phyloP scores from a whole-genome alignment of 768 basidiomycete genomes.

The Mycena alexandri region DNA sequence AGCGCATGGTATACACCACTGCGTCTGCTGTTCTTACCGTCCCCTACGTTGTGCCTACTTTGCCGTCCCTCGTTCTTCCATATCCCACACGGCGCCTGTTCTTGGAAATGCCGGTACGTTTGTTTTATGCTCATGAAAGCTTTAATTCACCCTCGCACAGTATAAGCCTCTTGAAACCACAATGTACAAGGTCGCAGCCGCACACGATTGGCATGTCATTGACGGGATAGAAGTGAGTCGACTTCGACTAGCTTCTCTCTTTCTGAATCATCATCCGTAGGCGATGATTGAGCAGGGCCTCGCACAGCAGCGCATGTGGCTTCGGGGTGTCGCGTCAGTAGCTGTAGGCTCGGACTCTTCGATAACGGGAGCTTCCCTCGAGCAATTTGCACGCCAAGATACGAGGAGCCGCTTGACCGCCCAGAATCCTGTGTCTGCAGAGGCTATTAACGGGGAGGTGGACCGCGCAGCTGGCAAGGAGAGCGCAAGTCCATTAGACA shows the following conservation, averaged over 20 bases:
- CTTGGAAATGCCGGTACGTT: slow-evolving; percentile 50
- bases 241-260: neutral
- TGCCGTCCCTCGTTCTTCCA: slow-evolving; percentile 39
- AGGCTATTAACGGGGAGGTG: slow-evolving; percentile 15
- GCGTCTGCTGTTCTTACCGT: slow-evolving; percentile 47
- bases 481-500: slow-evolving; percentile 10
- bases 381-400: slow-evolving; percentile 18
- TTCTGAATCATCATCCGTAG: slow-evolving; percentile 28
- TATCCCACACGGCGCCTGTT: slow-evolving; percentile 48
- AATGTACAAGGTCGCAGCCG: slow-evolving; percentile 49
- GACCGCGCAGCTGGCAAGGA: slow-evolving; percentile 27
- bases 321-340: slow-evolving; percentile 30
- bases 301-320: slow-evolving; percentile 57
- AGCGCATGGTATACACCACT: slow-evolving; percentile 51
- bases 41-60: slow-evolving; percentile 42
- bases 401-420: slow-evolving; percentile 8
- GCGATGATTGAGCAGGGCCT: slow-evolving; percentile 55
- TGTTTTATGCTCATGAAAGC: neutral
- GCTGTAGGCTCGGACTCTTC: slow-evolving; percentile 32
- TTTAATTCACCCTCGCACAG: slow-evolving; percentile 16
- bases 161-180: slow-evolving; percentile 51
- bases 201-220: slow-evolving; percentile 51
- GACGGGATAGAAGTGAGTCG: slow-evolving; percentile 45
- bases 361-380: slow-evolving; percentile 21
- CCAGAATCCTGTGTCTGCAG: neutral